Conservation (phyloP, 352 stramenopile genomes). For the Pythium phragmiticola region DNA sequence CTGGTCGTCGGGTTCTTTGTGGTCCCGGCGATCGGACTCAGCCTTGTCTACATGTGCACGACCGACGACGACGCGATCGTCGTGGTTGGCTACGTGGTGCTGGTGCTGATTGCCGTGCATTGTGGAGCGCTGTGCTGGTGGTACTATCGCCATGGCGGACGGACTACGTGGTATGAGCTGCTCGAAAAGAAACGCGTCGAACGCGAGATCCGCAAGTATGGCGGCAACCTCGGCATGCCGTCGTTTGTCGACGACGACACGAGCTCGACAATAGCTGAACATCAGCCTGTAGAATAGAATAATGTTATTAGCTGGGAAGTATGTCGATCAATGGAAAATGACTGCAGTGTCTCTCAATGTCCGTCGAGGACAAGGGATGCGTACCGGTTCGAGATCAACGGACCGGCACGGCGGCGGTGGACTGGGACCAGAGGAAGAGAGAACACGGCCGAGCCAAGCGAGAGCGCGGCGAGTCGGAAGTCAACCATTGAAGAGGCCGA, state of each 20-base stretch:
- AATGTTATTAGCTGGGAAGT: not conserved
- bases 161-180: slow-evolving; percentile 40
- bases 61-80: slow-evolving; percentile 27
- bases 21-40: slow-evolving; percentile 42
- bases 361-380: too few species aligned
- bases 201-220: slow-evolving; percentile 34
- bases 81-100: slow-evolving; percentile 41
- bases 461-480: too few species aligned
- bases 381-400: too few species aligned
- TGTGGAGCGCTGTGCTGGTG: slow-evolving; percentile 27
- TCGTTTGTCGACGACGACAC: slow-evolving; percentile 27
- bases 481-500: too few species aligned
- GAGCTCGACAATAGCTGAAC: slow-evolving; percentile 11
- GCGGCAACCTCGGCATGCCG: slow-evolving; percentile 25
- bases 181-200: slow-evolving; percentile 42
- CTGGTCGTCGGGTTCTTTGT: slow-evolving; percentile 49
- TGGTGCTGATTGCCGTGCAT: slow-evolving; percentile 24
- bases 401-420: too few species aligned
- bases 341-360: not conserved
- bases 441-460: too few species aligned
- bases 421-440: too few species aligned
- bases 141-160: slow-evolving; percentile 37
- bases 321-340: not conserved
- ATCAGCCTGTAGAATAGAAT: not conserved
- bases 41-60: slow-evolving; percentile 60